phyloP scores from a whole-genome alignment of 352 stramenopile species.

The Phytophthora megakarya region DNA sequence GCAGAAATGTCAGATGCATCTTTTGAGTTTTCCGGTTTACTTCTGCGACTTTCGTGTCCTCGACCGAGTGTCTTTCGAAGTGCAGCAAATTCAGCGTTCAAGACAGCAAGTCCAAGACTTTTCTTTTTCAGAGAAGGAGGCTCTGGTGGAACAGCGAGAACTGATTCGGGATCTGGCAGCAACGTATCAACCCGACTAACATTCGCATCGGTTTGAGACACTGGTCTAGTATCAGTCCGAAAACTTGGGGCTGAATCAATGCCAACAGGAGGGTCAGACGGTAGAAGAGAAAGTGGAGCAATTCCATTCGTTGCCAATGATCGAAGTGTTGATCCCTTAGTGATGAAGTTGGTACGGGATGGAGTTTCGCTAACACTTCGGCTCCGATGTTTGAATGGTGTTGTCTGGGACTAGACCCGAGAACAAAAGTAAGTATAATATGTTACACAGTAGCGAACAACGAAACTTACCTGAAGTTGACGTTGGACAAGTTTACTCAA shows the following conservation, averaged over 20 bases:
- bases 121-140: conserved; percentile 24
- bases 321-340: not conserved
- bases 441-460: not conserved
- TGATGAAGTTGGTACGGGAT: conserved; percentile 18
- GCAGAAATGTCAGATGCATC: conserved; percentile 1
- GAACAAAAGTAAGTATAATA: not conserved
- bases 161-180: not conserved
- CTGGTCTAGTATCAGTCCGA: conserved; percentile 21
- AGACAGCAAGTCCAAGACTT: conserved; percentile 31
- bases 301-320: conserved; percentile 9
- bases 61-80: conserved; percentile 23
- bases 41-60: conserved; percentile 14
- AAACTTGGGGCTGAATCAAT: conserved; percentile 9
- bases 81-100: conserved; percentile 29
- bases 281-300: conserved; percentile 11
- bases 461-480: conserved; percentile 19
- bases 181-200: conserved; percentile 20
- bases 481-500: conserved; percentile 24
- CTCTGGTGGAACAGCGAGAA: not conserved
- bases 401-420: not conserved
- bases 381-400: not conserved
- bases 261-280: conserved; percentile 15
- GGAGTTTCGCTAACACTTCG: conserved; percentile 12
- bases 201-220: conserved; percentile 10
- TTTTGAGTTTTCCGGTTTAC: conserved; percentile 20